Percentiles rank a stretch among this genome's conserved stretches.
Evolutionary conservation across 1,284 basidiomycete species (phyloP).

Genomic region (Sphagnurus paluster): DNA sequence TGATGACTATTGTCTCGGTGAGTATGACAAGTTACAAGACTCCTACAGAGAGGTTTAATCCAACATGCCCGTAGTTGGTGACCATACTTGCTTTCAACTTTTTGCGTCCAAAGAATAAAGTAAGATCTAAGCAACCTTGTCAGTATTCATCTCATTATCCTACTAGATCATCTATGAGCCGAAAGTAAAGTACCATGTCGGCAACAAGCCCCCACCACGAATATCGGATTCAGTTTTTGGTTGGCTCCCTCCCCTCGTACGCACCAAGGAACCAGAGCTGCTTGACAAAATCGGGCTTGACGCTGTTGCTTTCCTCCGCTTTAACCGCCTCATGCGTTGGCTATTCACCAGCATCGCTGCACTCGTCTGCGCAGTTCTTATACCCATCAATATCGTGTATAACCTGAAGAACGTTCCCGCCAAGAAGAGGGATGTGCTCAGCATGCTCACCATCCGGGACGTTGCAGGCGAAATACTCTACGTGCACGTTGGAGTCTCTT

Average conservation of each 20-base stretch:
- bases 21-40: slow-evolving; percentile 25
- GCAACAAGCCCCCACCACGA: slow-evolving; percentile 76
- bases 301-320: slow-evolving; percentile 90
- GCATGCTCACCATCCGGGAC: slow-evolving; percentile 79
- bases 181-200: slow-evolving; percentile 86
- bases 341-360: slow-evolving; percentile 71
- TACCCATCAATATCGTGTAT: slow-evolving; percentile 73
- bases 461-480: slow-evolving; percentile 68
- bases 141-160: slow-evolving; percentile 3
- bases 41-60: slow-evolving; percentile 5
- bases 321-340: slow-evolving; percentile 84
- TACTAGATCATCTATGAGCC: slow-evolving; percentile 72
- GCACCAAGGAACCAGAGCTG: slow-evolving; percentile 85
- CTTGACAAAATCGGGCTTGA: slow-evolving; percentile 92
- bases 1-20: slow-evolving; percentile 72
- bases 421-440: slow-evolving; percentile 59
- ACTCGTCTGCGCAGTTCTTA: slow-evolving; percentile 72
- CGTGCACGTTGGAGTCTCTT: slow-evolving; percentile 75
- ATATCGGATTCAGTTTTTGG: slow-evolving; percentile 83
- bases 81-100: slow-evolving; percentile 75
- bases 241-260: slow-evolving; percentile 87
- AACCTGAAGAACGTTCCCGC: slow-evolving; percentile 62
- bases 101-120: slow-evolving; percentile 79
- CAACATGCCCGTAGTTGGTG: slow-evolving; percentile 39
- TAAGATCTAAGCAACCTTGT: slow-evolving; percentile 25